Conservation (phyloP, 805 yeast genomes). For the Wickerhamomyces canadensis region DNA sequence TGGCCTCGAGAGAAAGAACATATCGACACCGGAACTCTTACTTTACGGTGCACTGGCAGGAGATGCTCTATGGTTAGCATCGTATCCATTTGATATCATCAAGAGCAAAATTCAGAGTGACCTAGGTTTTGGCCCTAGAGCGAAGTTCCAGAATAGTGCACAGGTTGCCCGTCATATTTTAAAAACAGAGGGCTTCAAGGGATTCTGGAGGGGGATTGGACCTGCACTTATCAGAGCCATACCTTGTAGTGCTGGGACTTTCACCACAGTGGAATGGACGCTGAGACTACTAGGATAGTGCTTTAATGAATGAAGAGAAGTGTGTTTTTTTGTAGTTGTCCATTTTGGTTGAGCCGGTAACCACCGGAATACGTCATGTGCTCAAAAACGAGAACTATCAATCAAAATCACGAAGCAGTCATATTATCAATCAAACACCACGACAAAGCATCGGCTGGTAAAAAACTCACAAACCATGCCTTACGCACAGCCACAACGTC, state of each 20-base stretch:
- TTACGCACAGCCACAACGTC: too few species aligned
- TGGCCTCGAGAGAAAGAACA: conserved; percentile 49
- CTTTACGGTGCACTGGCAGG: conserved; percentile 89
- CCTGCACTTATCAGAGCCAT: conserved; percentile 57
- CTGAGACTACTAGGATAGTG: conserved; percentile 33
- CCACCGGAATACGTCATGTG: too few species aligned
- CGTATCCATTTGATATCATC: conserved; percentile 87
- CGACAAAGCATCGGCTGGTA: too few species aligned
- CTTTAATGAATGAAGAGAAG: too few species aligned
- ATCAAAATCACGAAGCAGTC: too few species aligned
- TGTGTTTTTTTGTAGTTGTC: too few species aligned
- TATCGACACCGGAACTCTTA: conserved; percentile 85
- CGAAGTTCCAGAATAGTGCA: conserved; percentile 37
- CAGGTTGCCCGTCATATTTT: conserved; percentile 30
- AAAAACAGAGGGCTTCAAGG: conserved; percentile 38
- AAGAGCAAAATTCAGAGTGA: conserved; percentile 83
- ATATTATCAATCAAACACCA: too few species aligned
- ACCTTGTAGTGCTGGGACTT: conserved; percentile 70
- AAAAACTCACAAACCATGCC: too few species aligned
- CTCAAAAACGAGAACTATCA: too few species aligned
- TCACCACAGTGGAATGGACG: conserved; percentile 70
- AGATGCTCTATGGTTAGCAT: conserved; percentile 75
- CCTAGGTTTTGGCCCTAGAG: conserved; percentile 33
- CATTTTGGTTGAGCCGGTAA: too few species aligned
- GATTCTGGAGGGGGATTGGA: conserved; percentile 59